Evolutionary conservation across 768 basidiomycete genomes (phyloP).

Genomic region (Galerina marginata): DNA sequence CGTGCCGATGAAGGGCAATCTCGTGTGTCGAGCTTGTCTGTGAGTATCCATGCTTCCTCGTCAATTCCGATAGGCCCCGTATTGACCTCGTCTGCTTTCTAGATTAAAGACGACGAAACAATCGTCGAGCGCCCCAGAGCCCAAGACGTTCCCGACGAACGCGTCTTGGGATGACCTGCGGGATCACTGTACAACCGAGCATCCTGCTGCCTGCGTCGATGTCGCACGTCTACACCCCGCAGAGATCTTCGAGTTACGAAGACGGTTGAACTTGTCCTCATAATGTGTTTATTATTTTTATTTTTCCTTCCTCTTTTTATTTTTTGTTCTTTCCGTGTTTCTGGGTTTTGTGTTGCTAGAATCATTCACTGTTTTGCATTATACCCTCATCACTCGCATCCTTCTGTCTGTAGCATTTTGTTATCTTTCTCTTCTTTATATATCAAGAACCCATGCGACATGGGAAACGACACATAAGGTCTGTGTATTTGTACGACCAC

Average conservation of each 20-base stretch:
- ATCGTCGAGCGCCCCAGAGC: conserved; percentile 3
- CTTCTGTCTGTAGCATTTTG: too few relatives aligned
- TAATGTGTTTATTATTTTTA: not conserved
- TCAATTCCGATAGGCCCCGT: not conserved
- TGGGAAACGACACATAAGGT: too few relatives aligned
- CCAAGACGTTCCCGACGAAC: conserved; percentile 32
- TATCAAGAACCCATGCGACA: too few relatives aligned
- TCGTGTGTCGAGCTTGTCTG: conserved; percentile 46
- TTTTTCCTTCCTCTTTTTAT: not conserved
- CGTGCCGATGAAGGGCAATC: conserved; percentile 28
- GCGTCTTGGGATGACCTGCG: conserved; percentile 43
- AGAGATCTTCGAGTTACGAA: conserved; percentile 39
- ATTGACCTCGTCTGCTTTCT: not conserved
- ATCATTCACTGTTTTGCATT: too few relatives aligned
- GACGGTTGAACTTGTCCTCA: conserved; percentile 25
- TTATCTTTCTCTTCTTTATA: too few relatives aligned
- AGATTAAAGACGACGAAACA: conserved; percentile 18
- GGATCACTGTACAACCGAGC: conserved; percentile 37
- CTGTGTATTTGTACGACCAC: too few relatives aligned
- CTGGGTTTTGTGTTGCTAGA: not conserved
- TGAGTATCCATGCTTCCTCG: conserved; percentile 25
- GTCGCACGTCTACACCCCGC: conserved; percentile 39
- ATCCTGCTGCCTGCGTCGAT: conserved; percentile 41
- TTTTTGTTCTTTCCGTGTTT: not conserved
- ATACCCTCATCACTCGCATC: too few relatives aligned